Evolutionary conservation across 2,329 filamentous ascomycete species (phyloP).

Genomic region (Apiospora saccharicola): DNA sequence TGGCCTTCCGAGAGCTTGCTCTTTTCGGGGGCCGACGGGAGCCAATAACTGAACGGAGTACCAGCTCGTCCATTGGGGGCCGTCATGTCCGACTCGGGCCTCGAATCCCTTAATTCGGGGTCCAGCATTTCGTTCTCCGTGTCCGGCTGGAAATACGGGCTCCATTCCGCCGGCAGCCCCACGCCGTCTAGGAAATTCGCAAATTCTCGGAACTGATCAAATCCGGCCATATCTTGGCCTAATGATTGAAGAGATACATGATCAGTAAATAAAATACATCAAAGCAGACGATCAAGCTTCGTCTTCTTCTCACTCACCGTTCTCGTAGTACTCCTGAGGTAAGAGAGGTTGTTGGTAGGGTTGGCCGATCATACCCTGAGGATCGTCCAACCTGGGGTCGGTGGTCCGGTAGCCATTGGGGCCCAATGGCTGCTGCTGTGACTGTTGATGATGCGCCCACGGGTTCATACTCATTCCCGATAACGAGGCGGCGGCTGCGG

Average conservation of each 20-base stretch:
- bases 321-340: slow-evolving; percentile 34
- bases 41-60: slow-evolving; percentile 48
- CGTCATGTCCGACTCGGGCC: slow-evolving; percentile 28
- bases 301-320: slow-evolving; percentile 27
- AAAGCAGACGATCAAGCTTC: no score
- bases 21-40: slow-evolving; percentile 45
- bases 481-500: slow-evolving; percentile 42
- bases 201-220: slow-evolving; percentile 47
- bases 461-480: slow-evolving; percentile 43
- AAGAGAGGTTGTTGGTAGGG: slow-evolving; percentile 26
- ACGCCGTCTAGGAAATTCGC: slow-evolving; percentile 48
- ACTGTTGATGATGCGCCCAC: slow-evolving; percentile 34
- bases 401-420: slow-evolving; percentile 14
- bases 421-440: slow-evolving; percentile 19
- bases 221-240: slow-evolving; percentile 33
- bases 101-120: slow-evolving; percentile 30
- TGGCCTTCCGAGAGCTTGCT: slow-evolving; percentile 38
- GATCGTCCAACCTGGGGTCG: slow-evolving; percentile 17
- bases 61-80: slow-evolving; percentile 36
- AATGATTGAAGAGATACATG: no score
- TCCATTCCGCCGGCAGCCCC: slow-evolving; percentile 48
- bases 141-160: slow-evolving; percentile 44
- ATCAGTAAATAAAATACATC: not conserved
- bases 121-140: slow-evolving; percentile 35
- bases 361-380: slow-evolving; percentile 23